A percentile compares a stretch with the other conserved stretches of the same genome.
Conservation (phyloP, 2,329 filamentous ascomycete species). For the Trichophyton benhamiae region DNA sequence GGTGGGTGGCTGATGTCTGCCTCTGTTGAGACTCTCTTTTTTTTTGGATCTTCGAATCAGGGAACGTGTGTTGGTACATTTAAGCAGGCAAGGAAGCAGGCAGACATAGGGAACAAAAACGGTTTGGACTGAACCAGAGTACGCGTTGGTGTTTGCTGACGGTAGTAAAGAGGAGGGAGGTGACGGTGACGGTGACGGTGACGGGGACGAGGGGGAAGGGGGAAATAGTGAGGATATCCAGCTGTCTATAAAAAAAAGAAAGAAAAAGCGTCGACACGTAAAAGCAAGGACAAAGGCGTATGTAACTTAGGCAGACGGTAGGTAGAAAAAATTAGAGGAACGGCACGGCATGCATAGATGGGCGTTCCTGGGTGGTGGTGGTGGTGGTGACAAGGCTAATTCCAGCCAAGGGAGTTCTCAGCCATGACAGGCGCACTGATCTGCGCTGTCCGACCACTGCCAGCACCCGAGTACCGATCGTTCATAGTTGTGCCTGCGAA, state of each 20-base stretch:
- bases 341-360: not conserved
- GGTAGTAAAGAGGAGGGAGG: no score
- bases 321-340: not conserved
- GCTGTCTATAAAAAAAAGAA: not conserved
- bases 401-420: constrained; percentile 93
- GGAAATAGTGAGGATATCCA: not conserved
- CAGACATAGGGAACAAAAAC: not conserved
- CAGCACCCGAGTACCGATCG: constrained; percentile 52
- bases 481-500: constrained; percentile 26
- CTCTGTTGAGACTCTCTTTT: not conserved
- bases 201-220: not conserved
- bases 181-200: not conserved
- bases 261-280: constrained; percentile 1
- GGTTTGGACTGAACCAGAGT: not conserved
- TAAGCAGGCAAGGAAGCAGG: no score
- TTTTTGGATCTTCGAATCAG: not conserved
- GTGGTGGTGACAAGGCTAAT: constrained; percentile 42
- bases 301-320: not conserved
- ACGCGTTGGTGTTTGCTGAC: not conserved
- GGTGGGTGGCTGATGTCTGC: not conserved
- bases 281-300: not conserved
- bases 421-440: constrained; percentile 86
- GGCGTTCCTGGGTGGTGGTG: not conserved
- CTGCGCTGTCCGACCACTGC: constrained; percentile 53
- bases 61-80: not conserved